These are phyloP conservation scores for Tolypocladium paradoxum DNA, from an alignment of 2,329 filamentous ascomycete species.

Conservation along the genomic window DNA sequence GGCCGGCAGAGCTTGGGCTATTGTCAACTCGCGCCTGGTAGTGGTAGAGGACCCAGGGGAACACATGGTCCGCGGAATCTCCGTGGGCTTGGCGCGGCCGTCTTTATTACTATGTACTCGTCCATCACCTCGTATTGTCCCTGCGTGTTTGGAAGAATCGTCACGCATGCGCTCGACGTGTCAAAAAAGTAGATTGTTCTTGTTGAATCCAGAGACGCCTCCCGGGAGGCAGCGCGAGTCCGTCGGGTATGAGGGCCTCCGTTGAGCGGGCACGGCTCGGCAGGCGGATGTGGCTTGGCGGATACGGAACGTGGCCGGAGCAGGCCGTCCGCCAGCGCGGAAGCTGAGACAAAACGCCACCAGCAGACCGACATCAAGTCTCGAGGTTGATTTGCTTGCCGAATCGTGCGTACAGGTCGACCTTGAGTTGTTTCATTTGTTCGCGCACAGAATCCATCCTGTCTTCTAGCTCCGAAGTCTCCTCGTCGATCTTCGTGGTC, in stretches of 20 bases:
- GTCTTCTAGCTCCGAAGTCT: slow-evolving; percentile 67
- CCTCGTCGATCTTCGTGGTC: slow-evolving; percentile 62
- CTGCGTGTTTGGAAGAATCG: neutral
- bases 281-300: neutral
- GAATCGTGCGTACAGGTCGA: slow-evolving; percentile 87
- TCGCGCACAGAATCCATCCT: slow-evolving; percentile 65
- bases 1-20: neutral
- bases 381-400: slow-evolving; percentile 96
- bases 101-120: neutral
- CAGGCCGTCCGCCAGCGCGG: neutral
- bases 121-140: neutral
- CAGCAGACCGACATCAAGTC: slow-evolving; percentile 41
- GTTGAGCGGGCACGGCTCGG: neutral
- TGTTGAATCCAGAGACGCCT: neutral
- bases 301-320: neutral
- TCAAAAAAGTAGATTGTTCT: no score
- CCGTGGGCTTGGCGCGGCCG: neutral
- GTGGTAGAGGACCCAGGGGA: neutral
- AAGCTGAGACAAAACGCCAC: neutral
- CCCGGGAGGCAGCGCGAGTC: neutral
- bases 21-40: neutral
- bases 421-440: slow-evolving; percentile 84
- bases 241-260: neutral
- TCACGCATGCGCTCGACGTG: neutral
- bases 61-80: neutral